These are phyloP conservation scores for Colletotrichum destructivum DNA, from an alignment of 2,329 filamentous ascomycete genomes.

Conservation along the genomic window DNA sequence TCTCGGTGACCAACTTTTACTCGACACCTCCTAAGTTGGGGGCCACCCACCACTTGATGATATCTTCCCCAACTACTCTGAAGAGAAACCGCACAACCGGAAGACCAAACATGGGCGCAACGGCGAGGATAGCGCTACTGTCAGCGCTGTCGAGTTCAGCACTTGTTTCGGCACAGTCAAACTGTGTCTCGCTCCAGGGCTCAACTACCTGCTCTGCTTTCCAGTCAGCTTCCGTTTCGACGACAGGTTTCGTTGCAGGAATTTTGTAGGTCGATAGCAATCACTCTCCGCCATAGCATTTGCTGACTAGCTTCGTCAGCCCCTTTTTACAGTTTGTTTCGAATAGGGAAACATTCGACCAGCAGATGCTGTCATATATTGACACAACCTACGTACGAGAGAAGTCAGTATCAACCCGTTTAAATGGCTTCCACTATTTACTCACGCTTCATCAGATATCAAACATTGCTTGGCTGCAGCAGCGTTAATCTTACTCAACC, in stretches of 20 bases:
- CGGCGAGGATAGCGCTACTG: conserved; percentile 41
- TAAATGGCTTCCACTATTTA: background rate
- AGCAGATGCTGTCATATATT: conserved; percentile 80
- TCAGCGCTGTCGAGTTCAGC: conserved; percentile 54
- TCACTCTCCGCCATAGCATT: background rate
- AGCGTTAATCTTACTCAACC: conserved; percentile 84
- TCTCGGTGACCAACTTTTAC: conserved; percentile 18
- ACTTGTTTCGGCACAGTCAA: conserved; percentile 61
- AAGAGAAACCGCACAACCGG: background rate
- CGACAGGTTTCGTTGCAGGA: conserved; percentile 68
- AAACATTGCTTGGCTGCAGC: conserved; percentile 84
- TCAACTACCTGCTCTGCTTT: conserved; percentile 83
- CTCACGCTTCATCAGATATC: conserved; percentile 74
- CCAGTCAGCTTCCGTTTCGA: conserved; percentile 79
- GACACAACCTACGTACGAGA: conserved; percentile 80
- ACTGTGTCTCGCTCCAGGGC: conserved; percentile 73
- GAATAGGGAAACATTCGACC: conserved; percentile 82
- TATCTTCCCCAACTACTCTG: background rate
- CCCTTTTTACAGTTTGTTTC: conserved; percentile 90
- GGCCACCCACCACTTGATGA: background rate
- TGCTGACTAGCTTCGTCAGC: conserved; percentile 62
- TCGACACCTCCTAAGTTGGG: conserved; percentile 11
- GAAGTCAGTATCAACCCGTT: conserved; percentile 74
- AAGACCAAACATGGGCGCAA: conserved; percentile 24
- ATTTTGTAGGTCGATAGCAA: conserved; percentile 71